A percentile compares a stretch with the other conserved stretches of the same genome.
phyloP scores from a whole-genome alignment of 768 basidiomycete species.

The Boletus reticuloceps region DNA sequence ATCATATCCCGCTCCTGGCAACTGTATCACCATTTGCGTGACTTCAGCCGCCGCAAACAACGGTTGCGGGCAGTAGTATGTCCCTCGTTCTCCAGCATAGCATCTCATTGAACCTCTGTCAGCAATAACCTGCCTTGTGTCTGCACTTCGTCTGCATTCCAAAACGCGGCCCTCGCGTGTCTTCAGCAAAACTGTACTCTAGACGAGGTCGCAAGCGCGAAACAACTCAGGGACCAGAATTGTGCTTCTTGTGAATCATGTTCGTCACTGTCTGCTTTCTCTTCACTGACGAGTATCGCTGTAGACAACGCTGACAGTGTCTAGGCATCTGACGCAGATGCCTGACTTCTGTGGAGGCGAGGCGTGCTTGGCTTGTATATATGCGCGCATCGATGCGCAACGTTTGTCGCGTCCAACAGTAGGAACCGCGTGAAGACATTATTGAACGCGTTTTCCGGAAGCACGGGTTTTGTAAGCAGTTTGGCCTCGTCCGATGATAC shows the following conservation, averaged over 20 bases:
- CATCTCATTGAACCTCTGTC: background rate
- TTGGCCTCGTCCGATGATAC: no score
- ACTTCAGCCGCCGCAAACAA: background rate
- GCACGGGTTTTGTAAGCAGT: no score
- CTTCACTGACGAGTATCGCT: background rate
- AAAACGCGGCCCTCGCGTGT: conserved; percentile 31
- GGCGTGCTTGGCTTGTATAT: no score
- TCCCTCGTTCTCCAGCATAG: background rate
- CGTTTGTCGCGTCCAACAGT: no score
- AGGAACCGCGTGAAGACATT: no score
- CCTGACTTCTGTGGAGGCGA: no score
- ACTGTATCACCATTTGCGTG: conserved; percentile 14
- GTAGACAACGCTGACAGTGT: no score
- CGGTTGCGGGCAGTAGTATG: conserved; percentile 17
- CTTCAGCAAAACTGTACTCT: conserved; percentile 34
- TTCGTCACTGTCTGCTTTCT: no score
- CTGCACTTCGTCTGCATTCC: conserved; percentile 40
- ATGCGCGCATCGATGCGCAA: no score
- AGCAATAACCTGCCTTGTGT: conserved; percentile 40
- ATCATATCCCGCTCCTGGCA: background rate
- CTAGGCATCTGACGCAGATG: no score
- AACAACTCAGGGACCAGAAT: conserved; percentile 27
- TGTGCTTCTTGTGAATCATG: conserved; percentile 29
- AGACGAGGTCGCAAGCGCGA: conserved; percentile 30
- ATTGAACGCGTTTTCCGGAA: no score